These are phyloP conservation scores for Cokeromyces recurvatus DNA, from an alignment of 371 early-diverging fungal genomes.

Conservation along the genomic window DNA sequence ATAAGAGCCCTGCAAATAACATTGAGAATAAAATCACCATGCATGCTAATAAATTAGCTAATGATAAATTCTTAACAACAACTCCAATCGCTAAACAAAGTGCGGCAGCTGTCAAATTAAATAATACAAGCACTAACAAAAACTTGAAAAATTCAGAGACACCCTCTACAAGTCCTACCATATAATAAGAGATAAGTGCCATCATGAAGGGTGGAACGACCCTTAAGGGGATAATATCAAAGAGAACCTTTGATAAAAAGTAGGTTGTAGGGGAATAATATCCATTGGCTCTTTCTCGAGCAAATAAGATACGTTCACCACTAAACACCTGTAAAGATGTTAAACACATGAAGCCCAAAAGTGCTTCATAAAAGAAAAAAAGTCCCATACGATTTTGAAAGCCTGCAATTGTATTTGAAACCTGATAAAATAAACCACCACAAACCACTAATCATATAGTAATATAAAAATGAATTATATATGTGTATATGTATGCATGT, in stretches of 20 bases:
- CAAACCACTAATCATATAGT: conserved; percentile 45
- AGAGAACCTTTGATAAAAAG: conserved; percentile 70
- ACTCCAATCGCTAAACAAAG: conserved; percentile 78
- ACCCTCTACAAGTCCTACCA: conserved; percentile 81
- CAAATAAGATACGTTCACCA: conserved; percentile 69
- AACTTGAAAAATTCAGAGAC: conserved; percentile 72
- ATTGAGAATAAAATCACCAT: conserved; percentile 86
- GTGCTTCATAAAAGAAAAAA: conserved; percentile 79
- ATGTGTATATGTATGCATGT: not conserved
- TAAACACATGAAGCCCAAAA: conserved; percentile 77
- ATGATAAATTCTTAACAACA: conserved; percentile 69
- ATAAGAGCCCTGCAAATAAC: conserved; percentile 85
- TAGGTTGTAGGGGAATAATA: conserved; percentile 79
- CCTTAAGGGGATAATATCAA: conserved; percentile 83
- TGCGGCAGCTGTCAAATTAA: conserved; percentile 80
- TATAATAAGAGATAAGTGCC: conserved; percentile 81
- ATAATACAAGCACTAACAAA: conserved; percentile 79
- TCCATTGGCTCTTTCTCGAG: conserved; percentile 82
- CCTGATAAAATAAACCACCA: conserved; percentile 80
- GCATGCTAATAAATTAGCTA: conserved; percentile 75
- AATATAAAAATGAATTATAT: not conserved
- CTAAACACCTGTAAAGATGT: conserved; percentile 75
- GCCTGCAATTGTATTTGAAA: conserved; percentile 76
- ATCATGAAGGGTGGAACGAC: conserved; percentile 83
- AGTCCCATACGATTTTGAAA: conserved; percentile 87